These are phyloP conservation scores for Hyaloperonospora arabidopsidis DNA, from an alignment of 352 stramenopile species.

Conservation along the genomic window DNA sequence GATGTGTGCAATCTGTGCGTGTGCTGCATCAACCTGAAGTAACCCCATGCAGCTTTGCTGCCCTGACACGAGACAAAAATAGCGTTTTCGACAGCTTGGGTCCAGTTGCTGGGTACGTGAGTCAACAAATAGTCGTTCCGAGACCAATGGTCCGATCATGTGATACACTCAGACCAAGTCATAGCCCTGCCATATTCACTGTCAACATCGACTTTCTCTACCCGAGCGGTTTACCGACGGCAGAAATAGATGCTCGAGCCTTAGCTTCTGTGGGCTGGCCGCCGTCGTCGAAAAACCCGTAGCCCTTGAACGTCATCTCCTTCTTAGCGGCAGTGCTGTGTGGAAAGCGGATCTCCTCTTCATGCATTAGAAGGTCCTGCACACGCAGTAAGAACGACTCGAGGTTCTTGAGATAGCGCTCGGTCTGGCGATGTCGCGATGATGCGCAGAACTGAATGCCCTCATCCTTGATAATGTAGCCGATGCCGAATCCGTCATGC, in stretches of 20 bases:
- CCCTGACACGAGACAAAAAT: no score
- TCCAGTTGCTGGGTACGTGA: no score
- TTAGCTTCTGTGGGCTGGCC: constrained; percentile 29
- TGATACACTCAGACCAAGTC: neutral
- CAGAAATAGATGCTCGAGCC: constrained; percentile 22
- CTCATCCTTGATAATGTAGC: constrained; percentile 97
- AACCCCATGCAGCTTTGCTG: no score
- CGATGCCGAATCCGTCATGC: constrained; percentile 92
- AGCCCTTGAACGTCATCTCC: constrained; percentile 50
- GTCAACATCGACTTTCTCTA: constrained; percentile 7
- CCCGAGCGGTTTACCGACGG: constrained; percentile 33
- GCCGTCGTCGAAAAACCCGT: constrained; percentile 73
- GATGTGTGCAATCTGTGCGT: no score
- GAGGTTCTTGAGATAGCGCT: constrained; percentile 79
- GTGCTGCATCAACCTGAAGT: no score
- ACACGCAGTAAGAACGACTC: constrained; percentile 72
- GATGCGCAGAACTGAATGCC: constrained; percentile 85
- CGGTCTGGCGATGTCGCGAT: constrained; percentile 75
- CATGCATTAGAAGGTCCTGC: constrained; percentile 68
- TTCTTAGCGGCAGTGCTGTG: constrained; percentile 48
- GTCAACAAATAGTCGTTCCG: no score
- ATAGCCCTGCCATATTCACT: constrained; percentile 8
- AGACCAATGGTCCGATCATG: no score
- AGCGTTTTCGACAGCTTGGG: no score
- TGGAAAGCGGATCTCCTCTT: constrained; percentile 72